A percentile compares a stretch with the other conserved stretches of the same genome.
These are phyloP conservation scores for Herpotrichia juniperi DNA, from an alignment of 2,329 filamentous ascomycete species.

Conservation along the genomic window DNA sequence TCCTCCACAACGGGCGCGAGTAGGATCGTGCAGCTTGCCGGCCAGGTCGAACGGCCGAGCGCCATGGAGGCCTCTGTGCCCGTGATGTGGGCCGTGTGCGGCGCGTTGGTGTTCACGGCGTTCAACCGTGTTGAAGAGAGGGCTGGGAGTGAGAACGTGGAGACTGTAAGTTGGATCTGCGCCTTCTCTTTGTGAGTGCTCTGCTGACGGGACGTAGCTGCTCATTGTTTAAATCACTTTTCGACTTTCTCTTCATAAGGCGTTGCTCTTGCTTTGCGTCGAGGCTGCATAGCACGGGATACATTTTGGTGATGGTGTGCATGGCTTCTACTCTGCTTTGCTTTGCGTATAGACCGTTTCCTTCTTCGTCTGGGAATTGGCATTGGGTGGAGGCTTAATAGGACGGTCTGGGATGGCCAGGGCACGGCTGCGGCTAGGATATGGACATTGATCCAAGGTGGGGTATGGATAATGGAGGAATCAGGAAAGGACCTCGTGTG, in stretches of 20 bases:
- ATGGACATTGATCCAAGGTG: no score
- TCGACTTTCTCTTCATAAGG: background rate
- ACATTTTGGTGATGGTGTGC: background rate
- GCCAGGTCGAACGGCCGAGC: slow-evolving; percentile 36
- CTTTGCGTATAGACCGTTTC: background rate
- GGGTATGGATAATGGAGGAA: no score
- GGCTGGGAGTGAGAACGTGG: slow-evolving; percentile 29
- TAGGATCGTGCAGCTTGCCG: slow-evolving; percentile 37
- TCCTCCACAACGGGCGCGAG: slow-evolving; percentile 30
- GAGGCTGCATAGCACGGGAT: background rate
- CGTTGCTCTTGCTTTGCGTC: background rate
- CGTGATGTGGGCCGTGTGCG: slow-evolving; percentile 37
- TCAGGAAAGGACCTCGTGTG: no score
- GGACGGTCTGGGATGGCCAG: no score
- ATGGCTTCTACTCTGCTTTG: background rate
- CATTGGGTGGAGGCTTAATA: no score
- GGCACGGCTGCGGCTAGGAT: no score
- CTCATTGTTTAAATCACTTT: slow-evolving; percentile 13
- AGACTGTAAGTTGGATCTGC: slow-evolving; percentile 25
- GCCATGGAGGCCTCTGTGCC: slow-evolving; percentile 38
- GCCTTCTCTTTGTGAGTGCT: background rate
- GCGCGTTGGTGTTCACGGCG: slow-evolving; percentile 30
- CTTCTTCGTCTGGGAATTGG: background rate
- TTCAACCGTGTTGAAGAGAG: slow-evolving; percentile 39
- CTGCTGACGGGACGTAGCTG: slow-evolving; percentile 5